Evolutionary conservation across 768 basidiomycete species (phyloP).

Genomic region (Lanmaoa rubissima): DNA sequence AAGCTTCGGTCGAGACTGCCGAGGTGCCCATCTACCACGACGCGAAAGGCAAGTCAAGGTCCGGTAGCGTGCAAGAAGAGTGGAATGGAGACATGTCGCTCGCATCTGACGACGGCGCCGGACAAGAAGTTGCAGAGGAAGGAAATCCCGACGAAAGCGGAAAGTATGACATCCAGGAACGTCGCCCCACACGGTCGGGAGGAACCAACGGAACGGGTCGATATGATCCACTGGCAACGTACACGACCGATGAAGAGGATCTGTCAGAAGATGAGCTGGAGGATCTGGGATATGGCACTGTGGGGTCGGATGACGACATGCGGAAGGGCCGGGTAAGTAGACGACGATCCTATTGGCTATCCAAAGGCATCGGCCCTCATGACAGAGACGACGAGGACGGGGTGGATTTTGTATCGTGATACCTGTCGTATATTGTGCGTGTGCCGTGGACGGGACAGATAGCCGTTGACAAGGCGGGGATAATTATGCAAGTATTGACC

Average conservation of each 20-base stretch:
- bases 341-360: constrained; percentile 57
- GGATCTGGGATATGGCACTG: constrained; percentile 24
- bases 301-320: constrained; percentile 26
- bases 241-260: constrained; percentile 48
- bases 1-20: constrained; percentile 15
- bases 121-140: constrained; percentile 1
- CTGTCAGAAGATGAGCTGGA: constrained; percentile 30
- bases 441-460: not conserved
- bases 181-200: constrained; percentile 45
- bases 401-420: constrained; percentile 1
- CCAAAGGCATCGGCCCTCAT: constrained; percentile 43
- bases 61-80: constrained; percentile 34
- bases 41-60: constrained; percentile 5
- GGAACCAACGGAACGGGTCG: constrained; percentile 37
- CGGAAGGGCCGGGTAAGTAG: constrained; percentile 1
- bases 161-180: constrained; percentile 52
- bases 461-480: not conserved
- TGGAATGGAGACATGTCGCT: constrained; percentile 41
- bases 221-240: constrained; percentile 43
- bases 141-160: constrained; percentile 51
- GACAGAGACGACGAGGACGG: constrained; percentile 20
- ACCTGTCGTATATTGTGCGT: not conserved
- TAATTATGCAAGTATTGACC: not conserved
- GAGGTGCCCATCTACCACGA: constrained; percentile 20
- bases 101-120: constrained; percentile 23